These are phyloP conservation scores for Aristolochia californica DNA, from an alignment of 164 flowering plant genomes.

Conservation along the genomic window DNA sequence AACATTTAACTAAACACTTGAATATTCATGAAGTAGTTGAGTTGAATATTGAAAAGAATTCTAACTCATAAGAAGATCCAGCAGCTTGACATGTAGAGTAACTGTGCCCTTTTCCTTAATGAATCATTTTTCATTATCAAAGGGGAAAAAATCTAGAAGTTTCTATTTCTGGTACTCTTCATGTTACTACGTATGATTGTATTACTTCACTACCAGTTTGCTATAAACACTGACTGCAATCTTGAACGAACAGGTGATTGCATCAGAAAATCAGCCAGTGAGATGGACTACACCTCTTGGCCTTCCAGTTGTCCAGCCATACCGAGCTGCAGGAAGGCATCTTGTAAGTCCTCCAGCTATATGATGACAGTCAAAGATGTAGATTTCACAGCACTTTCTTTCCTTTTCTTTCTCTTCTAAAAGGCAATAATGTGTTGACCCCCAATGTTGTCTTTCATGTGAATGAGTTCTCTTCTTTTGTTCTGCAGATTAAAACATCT, in stretches of 20 bases:
- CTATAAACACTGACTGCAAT: neutral
- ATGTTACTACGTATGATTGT: too few species aligned
- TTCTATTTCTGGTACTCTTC: neutral
- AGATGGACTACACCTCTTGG: constrained; percentile 86
- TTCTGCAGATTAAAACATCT: constrained; percentile 72
- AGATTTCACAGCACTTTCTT: neutral
- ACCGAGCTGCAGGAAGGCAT: constrained; percentile 55
- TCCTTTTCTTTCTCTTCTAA: too few species aligned
- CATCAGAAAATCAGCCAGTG: constrained; percentile 65
- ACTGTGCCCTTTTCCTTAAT: too few species aligned
- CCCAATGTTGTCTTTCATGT: neutral
- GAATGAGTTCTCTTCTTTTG: constrained; percentile 4
- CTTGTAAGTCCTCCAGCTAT: constrained; percentile 33
- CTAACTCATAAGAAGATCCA: too few species aligned
- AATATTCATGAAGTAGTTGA: too few species aligned
- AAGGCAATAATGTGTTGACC: neutral
- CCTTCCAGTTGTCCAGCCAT: constrained; percentile 91
- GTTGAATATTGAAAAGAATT: too few species aligned
- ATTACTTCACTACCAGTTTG: too few species aligned
- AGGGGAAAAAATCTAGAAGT: neutral
- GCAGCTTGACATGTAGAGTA: too few species aligned
- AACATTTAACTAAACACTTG: too few species aligned
- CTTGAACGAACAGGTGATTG: constrained; percentile 49
- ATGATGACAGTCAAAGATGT: neutral
- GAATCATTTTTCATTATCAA: too few species aligned